These are phyloP conservation scores for Raddia distichophylla DNA, from an alignment of 176 grass and related monocot genomes.

Conservation along the genomic window DNA sequence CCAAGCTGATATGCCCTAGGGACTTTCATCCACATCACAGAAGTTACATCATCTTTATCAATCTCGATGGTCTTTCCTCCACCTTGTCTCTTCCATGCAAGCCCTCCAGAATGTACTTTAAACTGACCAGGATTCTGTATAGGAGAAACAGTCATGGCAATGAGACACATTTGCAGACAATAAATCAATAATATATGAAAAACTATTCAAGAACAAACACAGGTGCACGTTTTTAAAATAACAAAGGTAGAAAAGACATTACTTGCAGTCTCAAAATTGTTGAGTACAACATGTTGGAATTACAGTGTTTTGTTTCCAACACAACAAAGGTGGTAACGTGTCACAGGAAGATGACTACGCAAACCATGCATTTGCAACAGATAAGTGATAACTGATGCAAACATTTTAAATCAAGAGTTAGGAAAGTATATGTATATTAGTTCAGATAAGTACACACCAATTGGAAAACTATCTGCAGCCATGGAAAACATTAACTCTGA, in stretches of 20 bases:
- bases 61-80: constrained; percentile 83
- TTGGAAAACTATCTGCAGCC: background rate
- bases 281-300: background rate
- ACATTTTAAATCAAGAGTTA: constrained; percentile 1
- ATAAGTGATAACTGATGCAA: background rate
- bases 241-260: constrained; percentile 14
- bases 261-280: constrained; percentile 21
- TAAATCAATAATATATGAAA: constrained; percentile 24
- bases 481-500: background rate
- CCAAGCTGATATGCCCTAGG: constrained; percentile 74
- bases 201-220: background rate
- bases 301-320: background rate
- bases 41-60: constrained; percentile 73
- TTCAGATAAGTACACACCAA: constrained; percentile 8
- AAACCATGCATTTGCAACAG: background rate
- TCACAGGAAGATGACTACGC: background rate
- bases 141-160: constrained; percentile 22
- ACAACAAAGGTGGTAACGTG: constrained; percentile 7
- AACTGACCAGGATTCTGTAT: constrained; percentile 81
- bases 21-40: constrained; percentile 85
- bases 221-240: background rate
- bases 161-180: background rate
- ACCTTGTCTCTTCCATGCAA: constrained; percentile 85
- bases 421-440: background rate
- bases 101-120: constrained; percentile 73